Percentiles rank a stretch among this genome's conserved stretches.
Conservation (phyloP, 345 rosid species). For the Psidium friedrichsthalianum region DNA sequence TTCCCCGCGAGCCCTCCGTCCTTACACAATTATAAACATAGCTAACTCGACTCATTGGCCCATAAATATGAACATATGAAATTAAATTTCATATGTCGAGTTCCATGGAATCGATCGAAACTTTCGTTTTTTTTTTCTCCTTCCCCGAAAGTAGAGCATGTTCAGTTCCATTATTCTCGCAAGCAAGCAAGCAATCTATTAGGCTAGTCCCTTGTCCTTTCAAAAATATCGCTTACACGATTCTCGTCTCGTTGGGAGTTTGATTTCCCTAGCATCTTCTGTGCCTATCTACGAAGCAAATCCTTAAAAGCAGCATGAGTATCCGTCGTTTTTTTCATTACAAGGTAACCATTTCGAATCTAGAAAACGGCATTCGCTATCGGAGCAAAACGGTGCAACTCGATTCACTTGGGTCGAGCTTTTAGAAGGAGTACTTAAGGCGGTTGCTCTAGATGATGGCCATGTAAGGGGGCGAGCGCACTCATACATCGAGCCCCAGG, state of each 20-base stretch:
- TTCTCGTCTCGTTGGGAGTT: too few species aligned
- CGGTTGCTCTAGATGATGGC: accelerated
- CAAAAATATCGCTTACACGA: too few species aligned
- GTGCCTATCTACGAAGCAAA: too few species aligned
- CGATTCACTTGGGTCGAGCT: accelerated
- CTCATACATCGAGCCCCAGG: not conserved
- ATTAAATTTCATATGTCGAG: not conserved
- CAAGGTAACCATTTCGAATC: not conserved
- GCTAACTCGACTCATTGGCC: not conserved
- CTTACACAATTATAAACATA: not conserved
- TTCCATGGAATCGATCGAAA: not conserved
- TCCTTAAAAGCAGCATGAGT: too few species aligned
- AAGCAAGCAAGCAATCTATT: too few species aligned
- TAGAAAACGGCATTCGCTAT: not conserved
- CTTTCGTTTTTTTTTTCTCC: too few species aligned
- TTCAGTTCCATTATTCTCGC: too few species aligned
- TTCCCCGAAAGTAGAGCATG: too few species aligned
- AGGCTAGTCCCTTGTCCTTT: too few species aligned
- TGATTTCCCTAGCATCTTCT: too few species aligned
- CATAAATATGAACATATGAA: not conserved
- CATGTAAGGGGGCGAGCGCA: accelerated
- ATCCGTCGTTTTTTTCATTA: too few species aligned
- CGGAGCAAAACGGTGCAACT: accelerated
- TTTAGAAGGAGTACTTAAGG: not conserved
- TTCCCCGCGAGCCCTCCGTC: not conserved